phyloP scores from a whole-genome alignment of 2,329 filamentous ascomycete genomes.

The Penicillium sp. region DNA sequence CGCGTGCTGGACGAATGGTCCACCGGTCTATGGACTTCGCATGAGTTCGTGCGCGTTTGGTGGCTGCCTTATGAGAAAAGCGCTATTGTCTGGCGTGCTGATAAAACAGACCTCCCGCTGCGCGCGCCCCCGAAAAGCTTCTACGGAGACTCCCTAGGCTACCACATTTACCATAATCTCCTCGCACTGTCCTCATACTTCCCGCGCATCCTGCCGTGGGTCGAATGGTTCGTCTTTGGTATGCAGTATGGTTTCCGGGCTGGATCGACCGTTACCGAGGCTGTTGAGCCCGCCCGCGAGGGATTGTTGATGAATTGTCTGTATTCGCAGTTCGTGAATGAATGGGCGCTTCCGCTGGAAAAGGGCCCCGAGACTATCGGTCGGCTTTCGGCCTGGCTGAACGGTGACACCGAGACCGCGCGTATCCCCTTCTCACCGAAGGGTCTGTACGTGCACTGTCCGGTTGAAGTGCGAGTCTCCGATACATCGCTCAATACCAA shows the following conservation, averaged over 20 bases:
- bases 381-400: conserved; percentile 83
- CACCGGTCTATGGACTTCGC: conserved; percentile 71
- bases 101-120: conserved; percentile 65
- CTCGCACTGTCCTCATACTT: conserved; percentile 76
- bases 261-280: conserved; percentile 65
- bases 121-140: conserved; percentile 64
- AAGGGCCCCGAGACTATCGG: conserved; percentile 83
- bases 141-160: conserved; percentile 79
- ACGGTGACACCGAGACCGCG: conserved; percentile 66
- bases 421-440: conserved; percentile 77
- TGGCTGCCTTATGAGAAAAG: conserved; percentile 93
- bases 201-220: conserved; percentile 76
- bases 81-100: conserved; percentile 86
- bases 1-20: conserved; percentile 71
- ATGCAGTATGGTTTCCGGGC: conserved; percentile 89
- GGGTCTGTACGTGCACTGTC: conserved; percentile 81
- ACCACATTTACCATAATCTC: conserved; percentile 87
- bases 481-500: conserved; percentile 58
- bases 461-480: conserved; percentile 83
- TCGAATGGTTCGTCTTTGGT: conserved; percentile 96
- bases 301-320: conserved; percentile 95
- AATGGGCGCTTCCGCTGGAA: conserved; percentile 88
- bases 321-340: conserved; percentile 97
- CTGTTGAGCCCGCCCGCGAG: conserved; percentile 73
- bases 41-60: conserved; percentile 92